Percentiles rank a stretch among this genome's conserved stretches.
phyloP scores from a whole-genome alignment of 345 rosid genomes.

The Eucalyptus virginea region DNA sequence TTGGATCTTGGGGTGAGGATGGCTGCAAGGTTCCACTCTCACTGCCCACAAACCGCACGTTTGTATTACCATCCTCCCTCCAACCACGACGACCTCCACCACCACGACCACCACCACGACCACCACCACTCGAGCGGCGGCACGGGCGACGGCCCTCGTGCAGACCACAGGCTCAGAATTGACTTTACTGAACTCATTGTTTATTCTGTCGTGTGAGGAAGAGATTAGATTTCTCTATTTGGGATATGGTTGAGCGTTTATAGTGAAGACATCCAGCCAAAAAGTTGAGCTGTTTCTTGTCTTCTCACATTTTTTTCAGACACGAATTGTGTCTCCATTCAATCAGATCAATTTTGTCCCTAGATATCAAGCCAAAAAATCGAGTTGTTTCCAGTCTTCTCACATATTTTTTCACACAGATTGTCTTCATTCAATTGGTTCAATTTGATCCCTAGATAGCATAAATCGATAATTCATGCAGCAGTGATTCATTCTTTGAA shows the following conservation, averaged over 20 bases:
- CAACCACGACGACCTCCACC: background rate
- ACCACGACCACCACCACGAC: background rate
- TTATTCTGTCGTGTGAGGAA: background rate
- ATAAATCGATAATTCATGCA: background rate
- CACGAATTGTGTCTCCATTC: background rate
- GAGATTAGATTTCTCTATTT: background rate
- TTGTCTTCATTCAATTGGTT: background rate
- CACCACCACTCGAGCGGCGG: background rate
- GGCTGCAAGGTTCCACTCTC: slow-evolving; percentile 47
- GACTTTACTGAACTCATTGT: background rate
- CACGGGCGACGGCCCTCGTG: background rate
- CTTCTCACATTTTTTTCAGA: background rate
- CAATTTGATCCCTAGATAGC: background rate
- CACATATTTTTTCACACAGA: background rate
- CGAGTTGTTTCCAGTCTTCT: background rate
- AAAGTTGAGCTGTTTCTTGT: background rate
- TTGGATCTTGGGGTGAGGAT: slow-evolving; percentile 30
- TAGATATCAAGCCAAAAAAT: background rate
- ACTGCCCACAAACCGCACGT: slow-evolving; percentile 56
- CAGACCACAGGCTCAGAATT: background rate
- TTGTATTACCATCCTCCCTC: slow-evolving; percentile 50
- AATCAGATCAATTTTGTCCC: background rate
- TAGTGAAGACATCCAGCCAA: background rate
- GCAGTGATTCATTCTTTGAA: background rate
- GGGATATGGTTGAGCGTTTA: background rate